Evolutionary conservation across 495 filamentous ascomycete genomes (phyloP).

Genomic region (Xylona heveae): DNA sequence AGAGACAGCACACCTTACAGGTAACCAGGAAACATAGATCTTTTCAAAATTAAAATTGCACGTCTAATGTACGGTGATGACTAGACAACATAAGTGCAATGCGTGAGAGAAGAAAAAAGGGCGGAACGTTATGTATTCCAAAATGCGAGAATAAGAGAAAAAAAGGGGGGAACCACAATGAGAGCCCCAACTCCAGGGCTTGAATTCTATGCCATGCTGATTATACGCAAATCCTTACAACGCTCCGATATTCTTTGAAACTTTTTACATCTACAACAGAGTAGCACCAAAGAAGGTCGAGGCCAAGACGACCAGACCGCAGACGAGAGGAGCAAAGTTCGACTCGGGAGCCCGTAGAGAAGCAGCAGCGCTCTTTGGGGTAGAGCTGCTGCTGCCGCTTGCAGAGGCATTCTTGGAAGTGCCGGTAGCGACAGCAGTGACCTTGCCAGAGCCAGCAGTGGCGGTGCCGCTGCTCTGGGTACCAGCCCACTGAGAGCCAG

Average conservation of each 20-base stretch:
- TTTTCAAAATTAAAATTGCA: too few relatives aligned
- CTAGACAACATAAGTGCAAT: too few relatives aligned
- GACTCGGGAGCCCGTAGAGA: conserved; percentile 18
- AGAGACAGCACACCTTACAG: too few relatives aligned
- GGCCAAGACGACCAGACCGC: conserved; percentile 29
- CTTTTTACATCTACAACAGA: conserved; percentile 23
- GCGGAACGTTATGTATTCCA: too few relatives aligned
- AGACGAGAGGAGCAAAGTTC: conserved; percentile 29
- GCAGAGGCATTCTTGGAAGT: too few relatives aligned
- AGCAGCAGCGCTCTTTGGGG: conserved; percentile 23
- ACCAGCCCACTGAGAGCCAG: conserved; percentile 51
- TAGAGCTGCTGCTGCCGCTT: conserved; percentile 11
- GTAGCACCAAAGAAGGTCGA: conserved; percentile 45
- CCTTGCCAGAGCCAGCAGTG: conserved; percentile 35
- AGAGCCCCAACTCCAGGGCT: too few relatives aligned
- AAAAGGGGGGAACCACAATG: too few relatives aligned
- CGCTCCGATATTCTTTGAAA: conserved; percentile 1
- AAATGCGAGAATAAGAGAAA: too few relatives aligned
- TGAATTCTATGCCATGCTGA: too few relatives aligned
- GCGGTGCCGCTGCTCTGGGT: conserved; percentile 38
- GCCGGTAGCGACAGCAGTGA: conserved; percentile 20
- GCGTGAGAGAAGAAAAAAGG: too few relatives aligned
- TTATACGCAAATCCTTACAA: conserved; percentile 1
- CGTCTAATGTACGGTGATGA: too few relatives aligned
- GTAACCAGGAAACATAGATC: too few relatives aligned